Base-by-base conservation (phyloP, 306 rosid species). In the Alnus glutinosa region DNA sequence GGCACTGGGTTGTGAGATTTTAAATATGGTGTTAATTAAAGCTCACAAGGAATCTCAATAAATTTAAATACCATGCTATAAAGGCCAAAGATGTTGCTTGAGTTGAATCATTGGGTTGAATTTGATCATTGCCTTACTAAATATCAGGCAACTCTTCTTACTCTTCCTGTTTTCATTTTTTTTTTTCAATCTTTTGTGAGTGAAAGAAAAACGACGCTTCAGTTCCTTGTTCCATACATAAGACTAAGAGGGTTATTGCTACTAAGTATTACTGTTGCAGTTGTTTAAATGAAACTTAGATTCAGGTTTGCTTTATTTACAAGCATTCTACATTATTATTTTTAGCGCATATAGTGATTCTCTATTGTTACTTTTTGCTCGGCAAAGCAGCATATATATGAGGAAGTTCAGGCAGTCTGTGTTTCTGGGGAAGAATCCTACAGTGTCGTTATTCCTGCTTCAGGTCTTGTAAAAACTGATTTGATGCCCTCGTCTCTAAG, bases 401-500 rank as follows among this genome's bases (percentile, higher is more conserved):
- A 39, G 58, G 82, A 76, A 83, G 86, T 83, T 70, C 83, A 48
- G 50, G 66, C 75, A 72, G 77, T 80, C 69, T 75, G 85, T 59
- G 79, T 83, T 80, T 84, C 83, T 78, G 84, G 64, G 70, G 79
- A 79, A 75, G 87, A 80, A 85, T 75, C 81, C 72, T 57, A 18
- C 74, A 61, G 36, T 71, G 73, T 79, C 70, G 77, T 51, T 73
- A 9, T 85, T 78, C 73, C 75, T 50, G 81, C 74, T 63, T 86
- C 85, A 13, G 82, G 74, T 74, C 84, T 84, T 75, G 88, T 81
- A 77, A 80, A 82, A 64, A 76, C 86, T 74, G 92, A 94, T 84
- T 66, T 92, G 54, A 86, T 92, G 85, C 98, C 98, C 78, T 84
- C 88, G 55, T 94, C 98, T 76, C 85, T 92, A 69, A 95, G 97